Conservation (phyloP, 139 green algal species). For the Coelastrella sp. region DNA sequence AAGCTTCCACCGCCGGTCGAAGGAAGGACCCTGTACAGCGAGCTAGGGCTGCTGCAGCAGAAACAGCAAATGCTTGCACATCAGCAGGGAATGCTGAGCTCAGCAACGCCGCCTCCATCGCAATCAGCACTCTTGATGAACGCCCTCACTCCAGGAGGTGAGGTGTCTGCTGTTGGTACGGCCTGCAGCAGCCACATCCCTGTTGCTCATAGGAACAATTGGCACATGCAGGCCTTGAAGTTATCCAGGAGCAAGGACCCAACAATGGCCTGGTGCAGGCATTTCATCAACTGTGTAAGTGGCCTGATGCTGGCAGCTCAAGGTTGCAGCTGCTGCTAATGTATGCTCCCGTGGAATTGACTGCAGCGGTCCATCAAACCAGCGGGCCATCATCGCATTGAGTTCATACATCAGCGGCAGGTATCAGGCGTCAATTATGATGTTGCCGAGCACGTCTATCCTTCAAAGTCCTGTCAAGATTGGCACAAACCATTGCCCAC, state of each 20-base stretch:
- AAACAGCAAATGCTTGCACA: constrained; percentile 52
- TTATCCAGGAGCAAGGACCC: constrained; percentile 75
- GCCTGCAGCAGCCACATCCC: constrained; percentile 5
- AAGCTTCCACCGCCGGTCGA: constrained; percentile 89
- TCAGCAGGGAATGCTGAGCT: constrained; percentile 3
- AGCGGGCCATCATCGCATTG: too few species aligned
- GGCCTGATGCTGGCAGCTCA: too few species aligned
- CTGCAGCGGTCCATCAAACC: too few species aligned
- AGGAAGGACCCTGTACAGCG: constrained; percentile 78
- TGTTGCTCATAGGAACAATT: too few species aligned
- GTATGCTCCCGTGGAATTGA: too few species aligned
- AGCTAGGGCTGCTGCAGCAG: constrained; percentile 58
- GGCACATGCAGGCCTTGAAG: constrained; percentile 65
- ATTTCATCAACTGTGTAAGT: constrained; percentile 69
- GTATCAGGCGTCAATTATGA: too few species aligned
- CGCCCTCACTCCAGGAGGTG: constrained; percentile 43
- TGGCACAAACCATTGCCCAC: neutral
- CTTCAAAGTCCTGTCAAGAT: neutral
- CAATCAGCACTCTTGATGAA: constrained; percentile 30
- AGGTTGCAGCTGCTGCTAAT: too few species aligned
- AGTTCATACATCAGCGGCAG: too few species aligned
- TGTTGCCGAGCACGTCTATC: too few species aligned
- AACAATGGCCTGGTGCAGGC: constrained; percentile 67
- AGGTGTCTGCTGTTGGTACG: neutral
- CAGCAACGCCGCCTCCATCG: neutral